Conservation (phyloP, 805 yeast species). For the Priceomyces fermenticarens region DNA sequence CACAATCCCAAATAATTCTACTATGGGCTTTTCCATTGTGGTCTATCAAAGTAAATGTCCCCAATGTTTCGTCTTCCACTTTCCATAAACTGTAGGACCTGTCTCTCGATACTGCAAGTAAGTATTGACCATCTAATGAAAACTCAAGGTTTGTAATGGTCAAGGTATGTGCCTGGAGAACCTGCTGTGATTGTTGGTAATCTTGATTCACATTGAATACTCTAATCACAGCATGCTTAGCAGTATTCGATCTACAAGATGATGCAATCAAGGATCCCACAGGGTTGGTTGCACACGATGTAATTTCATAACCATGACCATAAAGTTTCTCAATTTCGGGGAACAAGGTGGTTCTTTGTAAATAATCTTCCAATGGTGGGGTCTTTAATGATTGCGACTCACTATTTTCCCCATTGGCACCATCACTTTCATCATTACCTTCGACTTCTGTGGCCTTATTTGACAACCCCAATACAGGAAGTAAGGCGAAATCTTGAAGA, state of each 20-base stretch:
- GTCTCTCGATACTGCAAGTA: conserved; percentile 85
- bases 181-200: conserved; percentile 42
- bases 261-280: conserved; percentile 69
- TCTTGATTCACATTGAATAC: conserved; percentile 63
- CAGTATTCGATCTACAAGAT: conserved; percentile 85
- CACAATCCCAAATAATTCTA: conserved; percentile 93
- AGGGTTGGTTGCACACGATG: conserved; percentile 70
- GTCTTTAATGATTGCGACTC: conserved; percentile 46
- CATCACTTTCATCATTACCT: conserved; percentile 35
- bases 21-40: conserved; percentile 74
- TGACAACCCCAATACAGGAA: conserved; percentile 91
- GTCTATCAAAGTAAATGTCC: conserved; percentile 38
- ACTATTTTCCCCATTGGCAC: conserved; percentile 28
- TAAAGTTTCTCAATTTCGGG: conserved; percentile 93
- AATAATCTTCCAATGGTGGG: conserved; percentile 87
- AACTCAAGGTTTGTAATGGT: conserved; percentile 84
- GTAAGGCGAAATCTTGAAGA: conserved; percentile 80
- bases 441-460: conserved; percentile 70
- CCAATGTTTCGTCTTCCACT: conserved; percentile 27
- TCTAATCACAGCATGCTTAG: conserved; percentile 82
- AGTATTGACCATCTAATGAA: conserved; percentile 60
- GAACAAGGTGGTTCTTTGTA: conserved; percentile 89
- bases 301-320: conserved; percentile 96
- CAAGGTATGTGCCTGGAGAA: conserved; percentile 67
- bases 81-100: conserved; percentile 80